Evolutionary conservation across 2,329 filamentous ascomycete species (phyloP), one percentile per base, ranked within the genome.

Genomic region (Harringtonia aguacate): DNA sequence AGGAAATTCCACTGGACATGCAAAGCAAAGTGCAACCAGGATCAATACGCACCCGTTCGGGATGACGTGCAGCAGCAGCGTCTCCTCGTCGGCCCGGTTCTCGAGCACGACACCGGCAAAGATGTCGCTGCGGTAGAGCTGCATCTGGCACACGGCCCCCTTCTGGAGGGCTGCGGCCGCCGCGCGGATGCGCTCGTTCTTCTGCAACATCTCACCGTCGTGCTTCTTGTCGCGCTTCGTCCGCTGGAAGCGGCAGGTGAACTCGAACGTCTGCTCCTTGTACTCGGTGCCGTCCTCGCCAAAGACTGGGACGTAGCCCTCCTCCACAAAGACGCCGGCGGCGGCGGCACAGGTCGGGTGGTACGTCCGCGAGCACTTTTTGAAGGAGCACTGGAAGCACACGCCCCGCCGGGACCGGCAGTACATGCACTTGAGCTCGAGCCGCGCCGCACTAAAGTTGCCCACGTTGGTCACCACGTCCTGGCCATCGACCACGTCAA

Each of bases 381-480:
- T 90, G 53, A 87, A 83, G 1, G 87, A 94, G 63, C 92, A 98
- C 61, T 97, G 90, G 66, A 98, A 94, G 64, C 90, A 95, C 15
- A 87, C 87, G n/a, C 92, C 92, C 46, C 84, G 85, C 62, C 92
- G 94, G 28, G 88, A 94, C 29, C 89, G 86, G 59, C 92, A 98
- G 65, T 86, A 95, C 49, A 94, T 79, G 61, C 92, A 98, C 62
- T 94, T 95, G 53, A 97, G 79, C 22, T 94, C 88, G 53, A 94
- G 68, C 18, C 90, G 84, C 45, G 85, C 86, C 61, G 92, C 90
- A 58, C 85, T 81, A 52, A 97, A 88, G 48, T 78, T 77, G n/a
- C 77, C 74, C 41, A 88, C 76, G 52, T 94, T 90, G 52, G 76
- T 84, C 21, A 95, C 75, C 10, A 79, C 74, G 48, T 95, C 87